A percentile compares a stretch with the other conserved stretches of the same genome.
These are phyloP conservation scores for Leptosphaerulina australis DNA, from an alignment of 2,329 filamentous ascomycete species.

Conservation along the genomic window DNA sequence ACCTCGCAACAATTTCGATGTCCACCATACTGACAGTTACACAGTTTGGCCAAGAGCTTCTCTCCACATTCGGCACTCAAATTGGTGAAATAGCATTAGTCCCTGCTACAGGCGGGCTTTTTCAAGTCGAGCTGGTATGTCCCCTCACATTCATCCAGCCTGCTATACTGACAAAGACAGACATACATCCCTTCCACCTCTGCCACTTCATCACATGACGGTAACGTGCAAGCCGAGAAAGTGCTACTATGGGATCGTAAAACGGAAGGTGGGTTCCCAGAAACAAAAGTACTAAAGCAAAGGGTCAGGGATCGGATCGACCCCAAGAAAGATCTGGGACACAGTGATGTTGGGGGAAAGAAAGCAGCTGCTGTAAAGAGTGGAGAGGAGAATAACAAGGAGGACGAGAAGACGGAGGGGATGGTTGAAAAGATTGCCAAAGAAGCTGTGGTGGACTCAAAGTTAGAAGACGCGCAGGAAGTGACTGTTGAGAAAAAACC, in stretches of 20 bases:
- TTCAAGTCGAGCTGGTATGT: slow-evolving; percentile 69
- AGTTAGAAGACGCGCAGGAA: slow-evolving; percentile 2
- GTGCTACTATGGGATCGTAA: slow-evolving; percentile 87
- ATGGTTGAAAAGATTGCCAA: slow-evolving; percentile 2
- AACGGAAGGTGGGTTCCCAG: slow-evolving; percentile 82
- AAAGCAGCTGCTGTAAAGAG: slow-evolving; percentile 36
- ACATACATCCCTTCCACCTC: slow-evolving; percentile 30
- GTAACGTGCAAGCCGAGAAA: slow-evolving; percentile 47
- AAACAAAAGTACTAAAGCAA: slow-evolving; percentile 90
- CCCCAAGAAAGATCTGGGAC: slow-evolving; percentile 77
- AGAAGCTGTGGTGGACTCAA: slow-evolving; percentile 4
- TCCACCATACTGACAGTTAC: not conserved
- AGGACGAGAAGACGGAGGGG: slow-evolving; percentile 9
- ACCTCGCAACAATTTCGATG: not conserved
- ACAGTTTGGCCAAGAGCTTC: slow-evolving; percentile 90
- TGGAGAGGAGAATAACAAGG: not conserved
- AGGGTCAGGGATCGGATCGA: slow-evolving; percentile 82
- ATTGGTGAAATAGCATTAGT: slow-evolving; percentile 88
- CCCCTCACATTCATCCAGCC: not conserved
- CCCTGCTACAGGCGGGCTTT: slow-evolving; percentile 83
- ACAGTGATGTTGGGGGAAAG: slow-evolving; percentile 58
- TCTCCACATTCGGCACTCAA: slow-evolving; percentile 85
- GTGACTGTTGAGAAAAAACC: slow-evolving; percentile 37
- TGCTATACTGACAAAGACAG: slow-evolving; percentile 17
- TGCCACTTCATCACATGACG: slow-evolving; percentile 1